Base-by-base conservation (phyloP, 306 rosid genomes). In the Cucurbita moschata region DNA sequence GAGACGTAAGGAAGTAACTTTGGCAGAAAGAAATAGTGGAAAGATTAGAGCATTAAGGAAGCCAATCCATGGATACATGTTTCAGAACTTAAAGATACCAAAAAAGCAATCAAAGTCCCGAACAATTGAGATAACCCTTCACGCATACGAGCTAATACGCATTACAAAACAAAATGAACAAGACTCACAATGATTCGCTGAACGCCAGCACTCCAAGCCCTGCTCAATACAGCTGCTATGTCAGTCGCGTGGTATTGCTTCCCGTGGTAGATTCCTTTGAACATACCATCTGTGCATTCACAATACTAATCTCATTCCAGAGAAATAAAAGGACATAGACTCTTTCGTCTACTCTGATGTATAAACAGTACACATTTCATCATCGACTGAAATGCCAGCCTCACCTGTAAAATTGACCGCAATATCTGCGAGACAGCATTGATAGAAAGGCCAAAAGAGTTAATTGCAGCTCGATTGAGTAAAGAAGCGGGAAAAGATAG, bases 151-250 rank as follows among this genome's bases (percentile, higher is more conserved):
- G 19, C 64, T 53, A 52, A 72, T 9, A 18, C 18, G 6, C 3
- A 35, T 39, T 50, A 11, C 37, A 8, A 51, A 42, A 56, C 37
- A 26, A 60, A 13, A 40, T 71, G 46, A 7, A 55, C 16, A 68
- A 52, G 44, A 50, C 15, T 77, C 87, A 90, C 98, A 54, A 93
- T 90, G 55, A 93, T 90, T 76, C 98, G 86, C 66, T 89, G 85
- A 49, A 94, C 96, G 51, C 98, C 98, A 51, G 97, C 90, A 54
- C 74, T 81, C 97, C 98, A 94, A 64, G 98, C 97, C 39, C 97
- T 84, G 89, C 80, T 77, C 78, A 94, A 69, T 77, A 94, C 95
- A 9, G 86, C 71, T n/a, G 92, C 85, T 58, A 90, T 83, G 76
- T 94, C 96, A 8, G 95, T 72, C 13, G 85, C 75, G 80, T 94